Base-by-base conservation (phyloP, 2,329 filamentous ascomycete species). In the Scytalidium lignicola region DNA sequence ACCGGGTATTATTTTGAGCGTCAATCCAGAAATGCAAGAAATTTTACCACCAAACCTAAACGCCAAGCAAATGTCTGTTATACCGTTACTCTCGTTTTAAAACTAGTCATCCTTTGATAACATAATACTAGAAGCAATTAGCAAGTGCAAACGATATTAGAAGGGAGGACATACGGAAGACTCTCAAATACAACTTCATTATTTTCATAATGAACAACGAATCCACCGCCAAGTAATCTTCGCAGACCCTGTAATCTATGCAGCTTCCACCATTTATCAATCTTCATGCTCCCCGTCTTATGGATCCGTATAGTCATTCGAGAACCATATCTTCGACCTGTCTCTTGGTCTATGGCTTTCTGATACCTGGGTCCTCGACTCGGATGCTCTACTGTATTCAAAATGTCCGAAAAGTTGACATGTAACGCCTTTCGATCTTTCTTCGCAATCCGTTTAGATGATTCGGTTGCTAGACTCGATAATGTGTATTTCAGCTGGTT, bases 251-350 rank as follows among this genome's bases (percentile, higher is more conserved):
- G 79, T 45, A 87, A 66, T 23, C 83, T 73, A 56, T 81, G 73
- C 58, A 86, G 70, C 65, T 88, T 88, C 85, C 85, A 88, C 85
- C 85, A 89, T 55, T 78, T 76, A 64, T 88, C 83, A 45, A 88
- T 80, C 45, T 71, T 75, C 71, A 88, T 78, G 47, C 77, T 74
- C 2, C 80, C 78, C 43, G 74, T 75, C 19, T 73, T 72, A 47
- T 77, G 73, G 48, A 88, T 78, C 49, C 77, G 75, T 37, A 88
- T 72, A 10, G 70, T 77, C 68, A 86, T 71, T 50, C 82, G 74
- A 51, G 76, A 83, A 5, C 84, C 84, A 53, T 83, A 82, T 44
- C 75, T 72, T 20, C 71, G 71, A 21, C 80, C 80, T 1, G 75
- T 79, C 29, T 85, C 76, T 43, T 78, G 69, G 53, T 85, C 75